Evolutionary conservation across 192 early-diverging fungal genomes (phyloP).

Genomic region (Fimicolochytrium jonesii): DNA sequence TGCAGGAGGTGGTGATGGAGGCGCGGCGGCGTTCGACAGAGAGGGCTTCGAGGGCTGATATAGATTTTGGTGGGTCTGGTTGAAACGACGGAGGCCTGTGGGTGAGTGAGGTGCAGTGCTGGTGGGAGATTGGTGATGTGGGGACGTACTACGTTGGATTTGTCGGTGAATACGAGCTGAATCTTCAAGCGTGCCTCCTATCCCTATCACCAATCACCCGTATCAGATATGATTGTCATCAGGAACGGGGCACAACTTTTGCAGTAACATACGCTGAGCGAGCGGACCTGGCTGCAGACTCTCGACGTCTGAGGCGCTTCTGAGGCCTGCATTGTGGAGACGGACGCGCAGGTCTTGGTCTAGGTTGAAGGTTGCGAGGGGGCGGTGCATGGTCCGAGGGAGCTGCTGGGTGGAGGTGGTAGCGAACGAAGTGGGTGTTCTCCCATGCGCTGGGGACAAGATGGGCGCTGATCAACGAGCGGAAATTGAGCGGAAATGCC

Average conservation of each 20-base stretch:
- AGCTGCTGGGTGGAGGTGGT: too few species aligned
- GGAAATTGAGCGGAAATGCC: too few species aligned
- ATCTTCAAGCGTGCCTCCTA: not conserved
- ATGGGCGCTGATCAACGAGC: too few species aligned
- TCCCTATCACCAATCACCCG: not conserved
- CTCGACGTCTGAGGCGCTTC: conserved; percentile 25
- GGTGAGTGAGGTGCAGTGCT: not conserved
- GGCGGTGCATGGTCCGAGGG: conserved; percentile 26
- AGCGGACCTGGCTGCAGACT: conserved; percentile 14
- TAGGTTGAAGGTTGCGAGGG: conserved; percentile 20
- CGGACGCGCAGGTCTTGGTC: not conserved
- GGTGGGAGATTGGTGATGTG: not conserved
- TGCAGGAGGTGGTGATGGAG: conserved; percentile 31
- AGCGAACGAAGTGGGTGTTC: too few species aligned
- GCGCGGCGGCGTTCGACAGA: conserved; percentile 18
- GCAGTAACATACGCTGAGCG: conserved; percentile 14
- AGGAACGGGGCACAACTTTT: not conserved
- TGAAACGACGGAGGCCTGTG: not conserved
- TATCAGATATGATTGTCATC: not conserved
- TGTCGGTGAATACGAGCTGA: not conserved
- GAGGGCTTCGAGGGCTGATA: conserved; percentile 35
- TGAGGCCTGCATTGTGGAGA: conserved; percentile 31
- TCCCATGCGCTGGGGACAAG: too few species aligned
- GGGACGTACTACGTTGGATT: not conserved
- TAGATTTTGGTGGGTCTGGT: conserved; percentile 19